Evolutionary conservation across 1,139 yeast genomes (phyloP), one percentile per base, ranked within the genome.

Genomic region (Zygoascus meyerae): DNA sequence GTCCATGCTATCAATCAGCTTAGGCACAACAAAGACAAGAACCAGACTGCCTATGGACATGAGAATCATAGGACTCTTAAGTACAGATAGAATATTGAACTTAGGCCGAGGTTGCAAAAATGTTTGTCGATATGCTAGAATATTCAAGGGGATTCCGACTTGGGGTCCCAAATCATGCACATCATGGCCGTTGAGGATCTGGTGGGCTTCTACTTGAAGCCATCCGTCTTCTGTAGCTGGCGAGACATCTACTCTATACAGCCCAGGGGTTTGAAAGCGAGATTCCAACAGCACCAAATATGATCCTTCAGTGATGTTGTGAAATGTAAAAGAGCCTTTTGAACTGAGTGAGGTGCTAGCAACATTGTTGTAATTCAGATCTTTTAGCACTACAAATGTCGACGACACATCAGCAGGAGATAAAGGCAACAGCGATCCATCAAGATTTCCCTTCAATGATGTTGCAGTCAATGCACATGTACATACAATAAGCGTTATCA

Each of bases 51-150:
- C 65, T 17, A 68, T 40, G 28, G 67, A 56, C 56, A 69, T 50
- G 34, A 66, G 52, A 55, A 68, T 67, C 63, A 66, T 66, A 10
- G 71, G 71, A 47, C 61, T 62, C 52, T 60, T 61, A 45, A 68
- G 42, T 60, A 68, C 63, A 28, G 52, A 52, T 26, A 62, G 40
- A 4, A 66, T 47, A 37, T 65, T 62, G 48, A 68, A 68, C 18
- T 56, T 55, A 29, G 64, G 66, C 7, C 71, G 54, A 17, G 55
- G 55, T 16, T 52, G 55, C 18, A 61, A 48, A 34, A 59, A 57
- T 9, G 48, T 40, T 9, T 53, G 49, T 35, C 58, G 46, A 2
- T 34, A 30, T 11, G 59, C 59, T 2, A 47, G 47, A 18, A 59
- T 42, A 14, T 51, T 52, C 28, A 65, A 46, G 1, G 70, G 70